A percentile compares a stretch with the other conserved stretches of the same genome.
Conservation (phyloP, 2,329 filamentous ascomycete species). For the Arthrobotrys pseudoclavata region DNA sequence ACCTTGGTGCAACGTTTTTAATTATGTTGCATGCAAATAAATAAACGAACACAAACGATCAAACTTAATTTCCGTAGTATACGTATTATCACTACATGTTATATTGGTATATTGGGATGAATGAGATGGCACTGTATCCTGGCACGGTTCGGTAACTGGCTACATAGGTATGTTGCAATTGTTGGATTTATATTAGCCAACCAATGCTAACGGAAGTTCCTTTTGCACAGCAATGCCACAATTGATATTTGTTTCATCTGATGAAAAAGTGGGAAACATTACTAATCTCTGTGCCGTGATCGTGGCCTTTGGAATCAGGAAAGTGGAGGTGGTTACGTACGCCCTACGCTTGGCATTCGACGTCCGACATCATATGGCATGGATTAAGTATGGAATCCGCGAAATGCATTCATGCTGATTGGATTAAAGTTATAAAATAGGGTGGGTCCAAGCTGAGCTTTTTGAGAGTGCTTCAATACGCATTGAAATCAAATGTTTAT, state of each 20-base stretch:
- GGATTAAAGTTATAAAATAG: background rate
- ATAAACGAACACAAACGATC: too few species aligned
- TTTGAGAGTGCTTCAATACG: background rate
- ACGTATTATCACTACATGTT: too few species aligned
- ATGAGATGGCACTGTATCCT: too few species aligned
- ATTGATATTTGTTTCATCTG: slow-evolving; percentile 12
- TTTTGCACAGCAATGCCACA: background rate
- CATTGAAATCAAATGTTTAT: background rate
- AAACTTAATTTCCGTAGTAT: too few species aligned
- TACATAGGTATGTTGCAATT: too few species aligned
- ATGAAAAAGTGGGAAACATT: background rate
- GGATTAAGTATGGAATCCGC: background rate
- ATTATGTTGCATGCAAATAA: too few species aligned
- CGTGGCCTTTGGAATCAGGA: background rate
- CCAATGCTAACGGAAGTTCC: background rate
- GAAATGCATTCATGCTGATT: background rate
- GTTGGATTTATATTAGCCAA: too few species aligned
- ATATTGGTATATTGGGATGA: too few species aligned
- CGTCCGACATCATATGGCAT: background rate
- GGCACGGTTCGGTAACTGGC: too few species aligned
- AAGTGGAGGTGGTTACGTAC: slow-evolving; percentile 7
- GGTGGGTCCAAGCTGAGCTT: background rate
- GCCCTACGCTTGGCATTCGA: slow-evolving; percentile 9
- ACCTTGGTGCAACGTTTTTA: too few species aligned
- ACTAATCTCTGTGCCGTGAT: background rate